Evolutionary conservation across 768 basidiomycete genomes (phyloP).

Genomic region (Mycena indigotica): DNA sequence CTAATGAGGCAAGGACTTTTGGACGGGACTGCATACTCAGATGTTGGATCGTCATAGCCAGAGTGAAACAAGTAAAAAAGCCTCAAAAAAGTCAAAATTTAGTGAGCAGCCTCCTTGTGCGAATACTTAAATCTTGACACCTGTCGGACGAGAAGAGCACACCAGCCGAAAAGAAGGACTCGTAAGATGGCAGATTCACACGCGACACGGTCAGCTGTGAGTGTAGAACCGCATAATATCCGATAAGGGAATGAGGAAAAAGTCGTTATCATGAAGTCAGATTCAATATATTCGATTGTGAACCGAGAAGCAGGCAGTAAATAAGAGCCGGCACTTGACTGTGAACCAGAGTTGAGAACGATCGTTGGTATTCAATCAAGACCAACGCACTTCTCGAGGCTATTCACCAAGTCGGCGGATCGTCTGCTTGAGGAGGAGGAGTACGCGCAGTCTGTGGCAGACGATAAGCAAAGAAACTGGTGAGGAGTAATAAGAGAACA

Average conservation of each 20-base stretch:
- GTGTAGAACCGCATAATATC: too few species aligned
- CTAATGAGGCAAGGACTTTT: neutral
- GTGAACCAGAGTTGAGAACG: neutral
- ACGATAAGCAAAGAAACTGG: neutral
- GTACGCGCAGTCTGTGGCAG: neutral
- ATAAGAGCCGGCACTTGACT: too few species aligned
- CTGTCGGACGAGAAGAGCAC: neutral
- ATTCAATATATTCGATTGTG: too few species aligned
- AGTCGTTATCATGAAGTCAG: neutral
- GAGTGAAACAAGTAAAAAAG: neutral
- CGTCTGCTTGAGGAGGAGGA: neutral
- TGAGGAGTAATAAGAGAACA: neutral
- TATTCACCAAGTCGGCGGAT: neutral
- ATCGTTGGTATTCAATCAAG: too few species aligned
- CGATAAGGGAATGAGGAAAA: too few species aligned
- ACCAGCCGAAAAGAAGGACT: neutral
- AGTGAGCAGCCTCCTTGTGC: neutral
- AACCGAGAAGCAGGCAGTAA: too few species aligned
- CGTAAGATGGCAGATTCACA: neutral
- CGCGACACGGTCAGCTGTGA: neutral
- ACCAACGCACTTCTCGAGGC: too few species aligned
- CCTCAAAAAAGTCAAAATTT: neutral
- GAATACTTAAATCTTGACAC: slow-evolving; percentile 6
- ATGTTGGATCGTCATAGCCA: slow-evolving; percentile 15
- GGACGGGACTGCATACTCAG: slow-evolving; percentile 14